Percentiles rank a stretch among this genome's conserved stretches.
phyloP scores from a whole-genome alignment of 2,329 filamentous ascomycete genomes.

The Fusarium sp. region DNA sequence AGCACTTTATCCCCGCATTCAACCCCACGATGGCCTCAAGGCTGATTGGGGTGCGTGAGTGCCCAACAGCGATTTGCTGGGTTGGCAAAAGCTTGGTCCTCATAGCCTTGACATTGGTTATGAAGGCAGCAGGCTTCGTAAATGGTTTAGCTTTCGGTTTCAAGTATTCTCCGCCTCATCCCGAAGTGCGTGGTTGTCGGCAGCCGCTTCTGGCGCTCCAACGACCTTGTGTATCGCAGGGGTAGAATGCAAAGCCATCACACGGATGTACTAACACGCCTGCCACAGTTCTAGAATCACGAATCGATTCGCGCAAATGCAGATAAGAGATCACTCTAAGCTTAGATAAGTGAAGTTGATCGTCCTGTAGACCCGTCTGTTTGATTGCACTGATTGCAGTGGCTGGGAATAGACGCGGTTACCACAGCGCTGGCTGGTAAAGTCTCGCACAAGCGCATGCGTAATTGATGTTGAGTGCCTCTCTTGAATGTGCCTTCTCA shows the following conservation, averaged over 20 bases:
- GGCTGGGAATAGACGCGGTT: conserved; percentile 5
- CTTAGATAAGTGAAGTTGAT: conserved; percentile 2
- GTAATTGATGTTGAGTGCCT: conserved; percentile 20
- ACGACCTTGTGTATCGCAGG: conserved; percentile 16
- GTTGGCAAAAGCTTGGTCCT: conserved; percentile 18
- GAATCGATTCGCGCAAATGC: conserved; percentile 2
- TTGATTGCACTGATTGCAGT: conserved; percentile 1
- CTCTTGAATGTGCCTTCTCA: conserved; percentile 5
- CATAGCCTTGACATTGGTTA: conserved; percentile 19
- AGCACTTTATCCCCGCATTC: conserved; percentile 38
- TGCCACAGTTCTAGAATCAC: conserved; percentile 12
- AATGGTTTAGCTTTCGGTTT: conserved; percentile 5
- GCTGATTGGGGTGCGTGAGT: conserved; percentile 33
- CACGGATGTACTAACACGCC: conserved; percentile 6
- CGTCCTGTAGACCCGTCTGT: neutral
- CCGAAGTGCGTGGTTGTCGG: neutral
- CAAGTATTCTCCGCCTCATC: conserved; percentile 10
- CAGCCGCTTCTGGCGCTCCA: conserved; percentile 14
- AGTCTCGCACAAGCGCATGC: conserved; percentile 24
- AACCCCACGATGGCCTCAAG: conserved; percentile 36
- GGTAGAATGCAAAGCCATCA: conserved; percentile 22
- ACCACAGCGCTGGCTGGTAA: conserved; percentile 3
- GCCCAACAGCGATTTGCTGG: conserved; percentile 2
- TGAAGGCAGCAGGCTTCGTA: conserved; percentile 33
- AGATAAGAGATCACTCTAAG: conserved; percentile 3